These are phyloP conservation scores for Dendrothele bispora DNA, from an alignment of 768 basidiomycete genomes.

Conservation along the genomic window DNA sequence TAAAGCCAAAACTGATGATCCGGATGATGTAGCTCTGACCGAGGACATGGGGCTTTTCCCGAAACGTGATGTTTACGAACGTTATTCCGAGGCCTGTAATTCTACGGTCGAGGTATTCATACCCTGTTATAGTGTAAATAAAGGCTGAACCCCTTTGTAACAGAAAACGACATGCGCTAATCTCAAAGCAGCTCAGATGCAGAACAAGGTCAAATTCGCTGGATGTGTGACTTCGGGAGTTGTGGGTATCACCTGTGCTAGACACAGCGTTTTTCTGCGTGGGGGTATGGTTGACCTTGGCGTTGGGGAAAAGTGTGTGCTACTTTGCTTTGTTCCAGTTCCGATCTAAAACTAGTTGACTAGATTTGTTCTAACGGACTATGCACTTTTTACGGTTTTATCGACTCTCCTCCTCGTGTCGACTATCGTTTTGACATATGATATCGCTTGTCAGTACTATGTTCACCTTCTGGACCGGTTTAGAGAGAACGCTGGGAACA, in stretches of 20 bases:
- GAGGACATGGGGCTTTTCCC: slow-evolving; percentile 26
- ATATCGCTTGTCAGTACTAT: too few species aligned
- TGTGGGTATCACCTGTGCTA: slow-evolving; percentile 26
- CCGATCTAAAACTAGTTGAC: background rate
- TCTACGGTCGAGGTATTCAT: slow-evolving; percentile 4
- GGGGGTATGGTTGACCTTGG: slow-evolving; percentile 24
- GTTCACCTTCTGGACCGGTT: slow-evolving; percentile 19
- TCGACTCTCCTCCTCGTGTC: background rate
- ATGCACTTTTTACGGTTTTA: slow-evolving; percentile 11
- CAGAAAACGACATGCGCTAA: slow-evolving; percentile 24
- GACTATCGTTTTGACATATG: slow-evolving; percentile 24
- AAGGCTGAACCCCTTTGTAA: background rate
- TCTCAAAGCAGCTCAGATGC: slow-evolving; percentile 22
- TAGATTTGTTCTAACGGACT: slow-evolving; percentile 24
- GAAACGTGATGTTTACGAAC: slow-evolving; percentile 9
- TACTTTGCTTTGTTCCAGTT: background rate
- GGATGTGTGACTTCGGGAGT: slow-evolving; percentile 25
- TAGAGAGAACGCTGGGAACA: background rate
- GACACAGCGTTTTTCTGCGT: slow-evolving; percentile 24
- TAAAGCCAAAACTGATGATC: slow-evolving; percentile 23
- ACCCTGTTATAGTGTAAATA: background rate
- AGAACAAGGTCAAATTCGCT: slow-evolving; percentile 27
- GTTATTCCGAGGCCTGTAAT: slow-evolving; percentile 14
- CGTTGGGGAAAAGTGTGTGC: slow-evolving; percentile 26
- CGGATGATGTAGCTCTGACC: too few species aligned